Base-by-base conservation (phyloP, 2,329 filamentous ascomycete species). In the Trichothecium roseum region DNA sequence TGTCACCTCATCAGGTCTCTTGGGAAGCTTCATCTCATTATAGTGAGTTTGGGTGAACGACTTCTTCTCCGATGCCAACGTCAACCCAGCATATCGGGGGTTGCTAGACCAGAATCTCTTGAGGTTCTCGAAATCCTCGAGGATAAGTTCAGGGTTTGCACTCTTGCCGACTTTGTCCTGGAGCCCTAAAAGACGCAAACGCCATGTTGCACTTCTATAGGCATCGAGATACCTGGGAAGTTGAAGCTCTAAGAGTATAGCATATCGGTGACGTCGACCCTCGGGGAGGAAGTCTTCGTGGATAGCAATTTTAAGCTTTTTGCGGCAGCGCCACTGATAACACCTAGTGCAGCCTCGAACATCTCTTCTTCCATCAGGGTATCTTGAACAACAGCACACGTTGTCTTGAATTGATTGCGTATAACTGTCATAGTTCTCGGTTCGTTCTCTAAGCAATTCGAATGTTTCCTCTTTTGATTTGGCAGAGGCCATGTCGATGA, bases 31-130 rank as follows among this genome's bases (percentile, higher is more conserved):
- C 22, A 42, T 16, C 7, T 39, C 38, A 3, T 26, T 28, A 16
- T 46, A 55, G 27, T 55, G 51, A 1, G 51, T 55, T n/a, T 49
- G 37, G 2, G 13, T 8, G 16, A 53, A 53, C 0, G 44, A 42
- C 16, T 55, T 54, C 2, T 42, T 49, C 0, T 2, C 12, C 0
- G 52, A 54, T 5, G 50, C 50, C 22, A 54, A 6, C 20, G n/a
- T n/a, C n/a, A n/a, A n/a, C 1, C 2, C 0, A 30, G 33, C 35
- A 2, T 9, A n/a, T 3, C 28, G 34, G 12, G 44, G 30, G 3
- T 5, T n/a, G n/a, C n/a, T n/a, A n/a, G n/a, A n/a, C n/a, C n/a
- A n/a, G n/a, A n/a, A n/a, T n/a, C n/a, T n/a, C n/a, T n/a, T n/a
- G n/a, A n/a, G n/a, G n/a, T n/a, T n/a, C n/a, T n/a, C n/a, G n/a